Evolutionary conservation across 306 rosid genomes (phyloP).

Genomic region (Trichosanthes cucumerina): DNA sequence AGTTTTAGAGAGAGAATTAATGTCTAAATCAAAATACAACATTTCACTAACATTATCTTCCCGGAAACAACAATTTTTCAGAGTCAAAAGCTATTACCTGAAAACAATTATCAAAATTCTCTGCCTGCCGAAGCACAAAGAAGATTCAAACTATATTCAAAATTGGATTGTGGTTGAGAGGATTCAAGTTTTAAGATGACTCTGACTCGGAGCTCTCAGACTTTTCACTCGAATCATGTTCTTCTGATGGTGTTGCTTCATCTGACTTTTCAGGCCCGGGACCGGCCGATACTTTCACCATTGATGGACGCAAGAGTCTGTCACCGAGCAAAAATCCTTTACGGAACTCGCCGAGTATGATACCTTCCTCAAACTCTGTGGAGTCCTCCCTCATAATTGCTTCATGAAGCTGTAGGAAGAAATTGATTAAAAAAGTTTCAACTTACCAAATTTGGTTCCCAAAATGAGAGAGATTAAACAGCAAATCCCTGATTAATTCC

Average conservation of each 20-base stretch:
- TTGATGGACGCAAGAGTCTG: conserved; percentile 77
- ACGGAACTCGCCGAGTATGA: conserved; percentile 69
- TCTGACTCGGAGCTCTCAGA: conserved; percentile 25
- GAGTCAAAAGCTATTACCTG: not conserved
- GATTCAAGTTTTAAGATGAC: conserved; percentile 17
- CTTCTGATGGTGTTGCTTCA: conserved; percentile 31
- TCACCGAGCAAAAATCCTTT: conserved; percentile 84
- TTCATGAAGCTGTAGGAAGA: conserved; percentile 61
- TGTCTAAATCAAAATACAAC: not conserved
- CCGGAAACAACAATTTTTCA: not conserved
- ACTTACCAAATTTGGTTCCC: not conserved
- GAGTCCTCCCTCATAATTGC: conserved; percentile 97
- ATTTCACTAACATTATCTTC: not conserved
- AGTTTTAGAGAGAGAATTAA: not conserved
- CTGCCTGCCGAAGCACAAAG: not conserved
- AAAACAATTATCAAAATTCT: conserved; percentile 1
- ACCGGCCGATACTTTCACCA: conserved; percentile 98
- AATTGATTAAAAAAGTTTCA: not conserved
- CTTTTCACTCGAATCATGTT: conserved; percentile 27
- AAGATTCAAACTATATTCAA: not conserved
- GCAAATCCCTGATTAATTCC: not conserved
- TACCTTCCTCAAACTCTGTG: conserved; percentile 58
- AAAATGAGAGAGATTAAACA: not conserved
- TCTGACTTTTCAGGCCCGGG: conserved; percentile 78
- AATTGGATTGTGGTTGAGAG: not conserved